Base-by-base conservation (phyloP, 2,329 filamentous ascomycete species). In the Venturia nashicola region DNA sequence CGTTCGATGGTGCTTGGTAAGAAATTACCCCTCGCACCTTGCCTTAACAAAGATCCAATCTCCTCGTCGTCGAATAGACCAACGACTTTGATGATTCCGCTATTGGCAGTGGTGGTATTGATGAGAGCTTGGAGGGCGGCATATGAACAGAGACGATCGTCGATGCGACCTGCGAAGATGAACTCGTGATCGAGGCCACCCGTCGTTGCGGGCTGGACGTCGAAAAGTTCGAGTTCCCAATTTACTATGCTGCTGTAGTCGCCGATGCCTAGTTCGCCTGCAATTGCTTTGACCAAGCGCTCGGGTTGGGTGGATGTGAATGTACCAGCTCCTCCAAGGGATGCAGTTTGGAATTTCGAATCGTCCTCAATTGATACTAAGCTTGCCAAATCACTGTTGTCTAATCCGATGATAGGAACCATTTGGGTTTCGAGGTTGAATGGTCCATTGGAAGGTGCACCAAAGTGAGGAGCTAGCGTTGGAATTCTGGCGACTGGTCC, bases 1-100 rank as follows among this genome's bases (percentile, higher is more conserved):
- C 93, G 89, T 77, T 95, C 90, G 65, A 97, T 83, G 32, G 88
- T 83, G 44, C 83, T 82, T 48, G 90, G 88, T 65, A 97, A 82
- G 79, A 97, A 95, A 79, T 97, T 97, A 64, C 90, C 87, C 62
- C 84, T 83, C 6, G 94, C 94, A 66, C 94, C 94, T 77, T 97
- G 93, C 64, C 93, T 89, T 61, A 97, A 84, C 9, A 91, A 81
- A 34, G 89, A 95, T 66, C 94, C 94, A 66, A 99, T 96, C 75
- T 99, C 94, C 75, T 99, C 94, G 71, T 97, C 89, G 72, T 97
- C 94, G 71, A 97, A 97, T 70, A 97, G 86, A n/a, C 88, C 91
- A 43, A 94, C 90, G 64, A 97, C 81, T 76, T 95, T 95, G 75
- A 97, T 86, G 63, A 87, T 83, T n/a, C 86, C 82, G 66, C 87